These are phyloP conservation scores for Lolium multiflorum DNA, from an alignment of 176 grass and related monocot genomes.

Conservation along the genomic window DNA sequence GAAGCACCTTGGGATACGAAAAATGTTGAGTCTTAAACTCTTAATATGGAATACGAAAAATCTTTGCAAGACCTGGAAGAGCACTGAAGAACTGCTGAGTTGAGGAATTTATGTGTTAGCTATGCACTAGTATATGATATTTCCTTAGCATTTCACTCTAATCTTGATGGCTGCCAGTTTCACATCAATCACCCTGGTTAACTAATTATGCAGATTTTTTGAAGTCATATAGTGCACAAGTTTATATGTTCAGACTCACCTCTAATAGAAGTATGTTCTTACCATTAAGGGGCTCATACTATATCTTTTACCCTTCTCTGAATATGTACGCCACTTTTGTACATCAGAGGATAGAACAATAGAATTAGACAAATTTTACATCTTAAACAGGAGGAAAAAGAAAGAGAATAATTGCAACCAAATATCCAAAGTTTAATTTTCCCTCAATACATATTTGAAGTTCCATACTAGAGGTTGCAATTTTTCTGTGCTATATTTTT, in stretches of 20 bases:
- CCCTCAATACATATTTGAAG: background rate
- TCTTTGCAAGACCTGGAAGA: background rate
- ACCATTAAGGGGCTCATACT: background rate
- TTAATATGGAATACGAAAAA: background rate
- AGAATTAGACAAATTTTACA: background rate
- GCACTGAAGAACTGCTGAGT: background rate
- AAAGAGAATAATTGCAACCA: background rate
- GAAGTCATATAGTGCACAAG: background rate
- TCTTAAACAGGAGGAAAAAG: conserved; percentile 5
- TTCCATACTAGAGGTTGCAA: background rate
- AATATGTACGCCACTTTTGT: conserved; percentile 12
- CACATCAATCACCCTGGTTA: background rate
- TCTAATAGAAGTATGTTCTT: background rate
- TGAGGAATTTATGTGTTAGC: background rate
- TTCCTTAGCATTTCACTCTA: conserved; percentile 15
- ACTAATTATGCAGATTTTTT: background rate
- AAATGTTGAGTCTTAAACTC: background rate
- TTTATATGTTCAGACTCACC: background rate
- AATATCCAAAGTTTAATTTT: background rate
- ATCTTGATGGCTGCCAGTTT: conserved; percentile 11
- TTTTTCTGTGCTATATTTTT: background rate
- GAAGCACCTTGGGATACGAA: background rate
- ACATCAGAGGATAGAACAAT: background rate
- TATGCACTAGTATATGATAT: background rate
- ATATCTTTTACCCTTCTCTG: background rate